phyloP scores from a whole-genome alignment of 2,329 filamentous ascomycete species.

The Thermoascus crustaceus region DNA sequence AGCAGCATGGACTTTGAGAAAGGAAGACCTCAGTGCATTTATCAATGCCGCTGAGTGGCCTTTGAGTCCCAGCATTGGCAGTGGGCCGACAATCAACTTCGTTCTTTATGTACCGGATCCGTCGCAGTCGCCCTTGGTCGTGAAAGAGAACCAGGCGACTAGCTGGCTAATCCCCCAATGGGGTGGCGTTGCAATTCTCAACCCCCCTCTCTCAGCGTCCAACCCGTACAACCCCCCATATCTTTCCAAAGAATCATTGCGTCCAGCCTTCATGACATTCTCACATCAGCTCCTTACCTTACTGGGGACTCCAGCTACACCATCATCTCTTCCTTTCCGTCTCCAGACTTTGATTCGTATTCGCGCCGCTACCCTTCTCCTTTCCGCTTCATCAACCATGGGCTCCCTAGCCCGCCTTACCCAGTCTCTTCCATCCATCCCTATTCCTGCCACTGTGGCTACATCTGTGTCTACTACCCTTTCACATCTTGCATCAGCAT shows the following conservation, averaged over 20 bases:
- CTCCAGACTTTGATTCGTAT: conserved; percentile 80
- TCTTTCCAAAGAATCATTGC: conserved; percentile 59
- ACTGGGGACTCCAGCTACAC: conserved; percentile 72
- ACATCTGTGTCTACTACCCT: conserved; percentile 77
- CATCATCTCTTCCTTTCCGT: conserved; percentile 70
- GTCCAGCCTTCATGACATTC: conserved; percentile 78
- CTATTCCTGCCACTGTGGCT: conserved; percentile 80
- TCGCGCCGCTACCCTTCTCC: conserved; percentile 71
- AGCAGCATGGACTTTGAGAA: conserved; percentile 62
- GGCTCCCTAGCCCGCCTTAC: conserved; percentile 86
- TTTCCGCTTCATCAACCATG: conserved; percentile 85
- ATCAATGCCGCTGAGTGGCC: conserved; percentile 99
- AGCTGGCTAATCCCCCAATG: conserved; percentile 96
- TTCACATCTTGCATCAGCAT: conserved; percentile 66
- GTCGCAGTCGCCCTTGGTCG: conserved; percentile 50
- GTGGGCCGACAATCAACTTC: conserved; percentile 91
- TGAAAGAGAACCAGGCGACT: conserved; percentile 54
- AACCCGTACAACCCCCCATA: conserved; percentile 34
- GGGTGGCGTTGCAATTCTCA: conserved; percentile 70
- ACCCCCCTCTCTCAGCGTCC: conserved; percentile 35
- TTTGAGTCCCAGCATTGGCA: conserved; percentile 84
- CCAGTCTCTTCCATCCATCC: conserved; percentile 75
- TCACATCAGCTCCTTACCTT: conserved; percentile 83
- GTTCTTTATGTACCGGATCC: conserved; percentile 80
- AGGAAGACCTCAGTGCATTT: conserved; percentile 84